Evolutionary conservation across 768 basidiomycete genomes (phyloP), one percentile per base, ranked within the genome.

Genomic region (Lactarius sp.): DNA sequence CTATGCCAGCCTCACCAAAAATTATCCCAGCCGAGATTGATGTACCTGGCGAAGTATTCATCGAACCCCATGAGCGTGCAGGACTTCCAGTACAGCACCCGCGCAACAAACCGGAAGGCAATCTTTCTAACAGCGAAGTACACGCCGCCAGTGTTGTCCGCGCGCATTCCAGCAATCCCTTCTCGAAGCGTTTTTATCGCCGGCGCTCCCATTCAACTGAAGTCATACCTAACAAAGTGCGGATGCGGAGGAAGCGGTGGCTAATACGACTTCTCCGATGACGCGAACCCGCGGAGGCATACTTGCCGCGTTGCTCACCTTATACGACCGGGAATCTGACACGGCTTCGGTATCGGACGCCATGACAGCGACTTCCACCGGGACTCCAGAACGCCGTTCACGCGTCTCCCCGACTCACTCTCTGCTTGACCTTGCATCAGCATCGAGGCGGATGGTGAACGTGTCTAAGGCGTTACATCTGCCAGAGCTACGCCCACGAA

Each of bases 51-150:
- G 79, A 80, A 44, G 77, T 75, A 53, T 87, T 79, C 70, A 85
- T 90, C 68, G 83, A 83, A 59, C 80, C 82, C 0, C 72, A 79
- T 53, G 90, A 92, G 72, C 81, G 78, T 53, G 85, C 83, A 44
- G 89, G 89, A 0, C 72, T 92, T 33, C 84, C 84, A 0, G 78
- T 79, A 13, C 70, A 72, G 7, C 75, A 77, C 50, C 71, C 74
- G 27, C 66, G 73, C 37, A 72, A 73, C 2, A 31, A 27, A 33
- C 7, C 4, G 14, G 34, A 44, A 27, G 36, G 14, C 20, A 13
- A 2, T 1, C 20, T 58, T 18, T 62, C 61, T 20, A 61, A 65
- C 20, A 65, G 64, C 37, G 71, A 71, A 47, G 61, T 69, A 22
- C 74, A 72, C 56, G 83, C 83, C 0, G 71, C 74, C 6, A 72